Evolutionary conservation across 2,329 filamentous ascomycete genomes (phyloP).

Genomic region (Colletotrichum sp.): DNA sequence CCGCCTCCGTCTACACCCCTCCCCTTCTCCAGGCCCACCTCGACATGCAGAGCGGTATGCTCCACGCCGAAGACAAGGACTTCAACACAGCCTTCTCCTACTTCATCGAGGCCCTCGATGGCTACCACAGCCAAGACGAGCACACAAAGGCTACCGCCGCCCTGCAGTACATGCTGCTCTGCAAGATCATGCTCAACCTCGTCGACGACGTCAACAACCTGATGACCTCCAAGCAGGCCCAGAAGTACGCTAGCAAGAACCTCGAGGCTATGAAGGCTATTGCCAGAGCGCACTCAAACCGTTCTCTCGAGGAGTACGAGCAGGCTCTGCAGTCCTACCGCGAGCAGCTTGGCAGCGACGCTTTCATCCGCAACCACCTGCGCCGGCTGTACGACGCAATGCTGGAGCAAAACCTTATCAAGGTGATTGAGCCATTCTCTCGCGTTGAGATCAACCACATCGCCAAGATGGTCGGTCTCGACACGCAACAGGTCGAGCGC

Average conservation of each 20-base stretch:
- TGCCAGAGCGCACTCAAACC: constrained; percentile 91
- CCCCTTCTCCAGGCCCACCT: constrained; percentile 93
- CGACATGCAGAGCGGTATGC: constrained; percentile 99
- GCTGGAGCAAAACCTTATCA: constrained; percentile 99
- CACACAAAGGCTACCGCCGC: constrained; percentile 90
- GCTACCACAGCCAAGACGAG: constrained; percentile 94
- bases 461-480: constrained; percentile 95
- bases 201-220: constrained; percentile 95
- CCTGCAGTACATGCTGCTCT: constrained; percentile 98
- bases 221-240: constrained; percentile 94
- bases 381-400: constrained; percentile 96
- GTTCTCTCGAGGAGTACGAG: constrained; percentile 97
- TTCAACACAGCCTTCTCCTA: constrained; percentile 99
- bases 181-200: constrained; percentile 99
- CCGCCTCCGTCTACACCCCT: constrained; percentile 96
- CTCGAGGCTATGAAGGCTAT: constrained; percentile 99
- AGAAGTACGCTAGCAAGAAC: constrained; percentile 94
- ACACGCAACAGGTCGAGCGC: constrained; percentile 95
- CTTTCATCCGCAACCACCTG: constrained; percentile 96
- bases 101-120: constrained; percentile 98
- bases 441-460: constrained; percentile 96
- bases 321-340: constrained; percentile 87
- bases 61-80: constrained; percentile 97
- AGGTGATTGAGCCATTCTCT: constrained; percentile 99
- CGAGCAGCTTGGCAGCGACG: constrained; percentile 91